Evolutionary conservation across 495 filamentous ascomycete genomes (phyloP).

Genomic region (Schizothecium vesticola): DNA sequence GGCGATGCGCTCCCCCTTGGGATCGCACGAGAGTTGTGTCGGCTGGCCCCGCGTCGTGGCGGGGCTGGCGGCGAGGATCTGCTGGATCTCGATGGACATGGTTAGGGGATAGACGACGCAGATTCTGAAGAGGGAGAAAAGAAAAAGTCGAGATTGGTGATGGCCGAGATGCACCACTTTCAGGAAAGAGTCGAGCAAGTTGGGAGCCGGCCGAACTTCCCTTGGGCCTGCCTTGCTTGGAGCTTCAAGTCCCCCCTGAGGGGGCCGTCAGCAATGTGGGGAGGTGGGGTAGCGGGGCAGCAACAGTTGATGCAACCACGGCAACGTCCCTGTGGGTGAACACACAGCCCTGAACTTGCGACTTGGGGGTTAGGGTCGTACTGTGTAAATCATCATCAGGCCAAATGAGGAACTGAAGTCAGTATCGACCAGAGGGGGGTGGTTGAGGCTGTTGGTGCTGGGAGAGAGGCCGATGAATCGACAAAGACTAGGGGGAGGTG

Average conservation of each 20-base stretch:
- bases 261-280: slow-evolving; percentile 12
- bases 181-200: not conserved
- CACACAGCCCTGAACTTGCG: slow-evolving; percentile 16
- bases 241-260: not conserved
- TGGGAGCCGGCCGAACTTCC: not conserved
- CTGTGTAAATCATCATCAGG: not conserved
- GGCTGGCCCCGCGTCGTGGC: slow-evolving; percentile 80
- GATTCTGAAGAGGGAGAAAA: not conserved
- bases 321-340: slow-evolving; percentile 23
- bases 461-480: not conserved
- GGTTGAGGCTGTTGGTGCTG: not conserved
- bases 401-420: too few relatives aligned
- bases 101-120: not conserved
- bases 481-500: not conserved
- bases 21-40: slow-evolving; percentile 82
- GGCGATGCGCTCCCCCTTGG: slow-evolving; percentile 86
- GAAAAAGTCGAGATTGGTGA: not conserved
- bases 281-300: slow-evolving; percentile 23
- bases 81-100: slow-evolving; percentile 51
- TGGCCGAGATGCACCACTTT: not conserved
- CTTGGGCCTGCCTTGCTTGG: not conserved
- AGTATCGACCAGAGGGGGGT: not conserved
- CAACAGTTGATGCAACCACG: slow-evolving; percentile 17
- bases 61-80: slow-evolving; percentile 57
- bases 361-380: not conserved